Evolutionary conservation across 495 filamentous ascomycete species (phyloP).

Genomic region (Penicillium steckii): DNA sequence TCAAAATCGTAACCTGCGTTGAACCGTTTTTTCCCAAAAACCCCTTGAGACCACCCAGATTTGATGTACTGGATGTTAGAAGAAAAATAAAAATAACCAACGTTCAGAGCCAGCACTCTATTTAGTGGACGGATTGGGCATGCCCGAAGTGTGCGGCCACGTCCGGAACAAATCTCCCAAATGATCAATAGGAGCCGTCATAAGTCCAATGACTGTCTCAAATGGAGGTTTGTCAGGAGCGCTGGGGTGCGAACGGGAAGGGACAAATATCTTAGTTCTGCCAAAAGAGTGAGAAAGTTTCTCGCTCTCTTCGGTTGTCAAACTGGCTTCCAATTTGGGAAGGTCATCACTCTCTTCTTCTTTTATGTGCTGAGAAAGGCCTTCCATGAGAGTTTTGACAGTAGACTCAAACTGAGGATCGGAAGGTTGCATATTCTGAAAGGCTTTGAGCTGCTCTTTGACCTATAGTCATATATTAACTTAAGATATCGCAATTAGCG

Average conservation of each 20-base stretch:
- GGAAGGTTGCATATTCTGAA: slow-evolving; percentile 53
- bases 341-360: slow-evolving; percentile 61
- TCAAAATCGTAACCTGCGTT: too few relatives aligned
- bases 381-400: slow-evolving; percentile 50
- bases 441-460: slow-evolving; percentile 59
- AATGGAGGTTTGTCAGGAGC: slow-evolving; percentile 37
- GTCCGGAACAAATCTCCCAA: slow-evolving; percentile 32
- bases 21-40: too few relatives aligned
- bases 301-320: slow-evolving; percentile 39
- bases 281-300: slow-evolving; percentile 50
- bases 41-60: too few relatives aligned
- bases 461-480: slow-evolving; percentile 40
- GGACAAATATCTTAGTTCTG: slow-evolving; percentile 61
- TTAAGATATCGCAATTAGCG: neutral
- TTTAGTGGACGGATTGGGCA: slow-evolving; percentile 20
- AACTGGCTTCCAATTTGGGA: slow-evolving; percentile 47
- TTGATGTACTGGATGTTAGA: too few relatives aligned
- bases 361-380: slow-evolving; percentile 56
- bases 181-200: slow-evolving; percentile 35
- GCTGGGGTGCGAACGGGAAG: slow-evolving; percentile 54
- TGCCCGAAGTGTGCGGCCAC: slow-evolving; percentile 27
- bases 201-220: slow-evolving; percentile 29
- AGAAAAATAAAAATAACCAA: too few relatives aligned
- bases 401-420: slow-evolving; percentile 50
- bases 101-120: neutral